These are phyloP conservation scores for Cystobasidium ongulense DNA, from an alignment of 768 basidiomycete genomes.

Conservation along the genomic window DNA sequence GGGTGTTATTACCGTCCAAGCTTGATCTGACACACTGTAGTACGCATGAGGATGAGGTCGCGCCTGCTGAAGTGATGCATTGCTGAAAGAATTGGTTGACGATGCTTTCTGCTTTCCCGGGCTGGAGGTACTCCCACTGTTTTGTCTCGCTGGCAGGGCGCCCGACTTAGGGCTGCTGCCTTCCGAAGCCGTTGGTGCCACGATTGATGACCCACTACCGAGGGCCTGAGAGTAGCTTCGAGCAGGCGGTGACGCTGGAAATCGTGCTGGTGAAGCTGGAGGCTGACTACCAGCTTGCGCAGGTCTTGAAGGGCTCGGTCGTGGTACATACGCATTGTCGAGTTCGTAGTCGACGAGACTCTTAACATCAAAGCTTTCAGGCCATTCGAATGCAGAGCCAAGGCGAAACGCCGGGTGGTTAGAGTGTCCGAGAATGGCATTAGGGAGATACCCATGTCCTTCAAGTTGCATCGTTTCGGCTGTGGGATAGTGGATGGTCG, in stretches of 20 bases:
- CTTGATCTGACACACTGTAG: conserved; percentile 11
- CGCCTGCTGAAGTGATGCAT: not conserved
- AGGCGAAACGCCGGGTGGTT: not conserved
- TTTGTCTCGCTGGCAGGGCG: not conserved
- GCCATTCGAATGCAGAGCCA: conserved; percentile 15
- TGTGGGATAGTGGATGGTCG: not conserved
- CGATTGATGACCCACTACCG: not conserved
- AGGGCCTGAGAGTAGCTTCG: not conserved
- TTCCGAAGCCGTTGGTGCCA: not conserved
- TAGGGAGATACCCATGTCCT: conserved; percentile 4
- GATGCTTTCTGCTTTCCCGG: not conserved
- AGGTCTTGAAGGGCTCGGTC: not conserved
- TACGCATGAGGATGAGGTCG: conserved; percentile 30
- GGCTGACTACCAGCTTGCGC: not conserved
- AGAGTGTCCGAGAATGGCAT: conserved; percentile 14
- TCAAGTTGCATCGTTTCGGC: not conserved
- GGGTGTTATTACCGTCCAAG: conserved; percentile 22
- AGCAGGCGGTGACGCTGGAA: not conserved
- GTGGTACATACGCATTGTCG: not conserved
- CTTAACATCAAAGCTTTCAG: not conserved
- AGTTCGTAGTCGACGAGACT: conserved; percentile 1
- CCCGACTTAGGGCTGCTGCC: not conserved
- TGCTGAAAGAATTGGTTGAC: not conserved
- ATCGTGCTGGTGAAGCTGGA: not conserved
- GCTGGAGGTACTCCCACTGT: not conserved